Base-by-base conservation (phyloP, 768 basidiomycete species). In the Phylloporus arenicola region DNA sequence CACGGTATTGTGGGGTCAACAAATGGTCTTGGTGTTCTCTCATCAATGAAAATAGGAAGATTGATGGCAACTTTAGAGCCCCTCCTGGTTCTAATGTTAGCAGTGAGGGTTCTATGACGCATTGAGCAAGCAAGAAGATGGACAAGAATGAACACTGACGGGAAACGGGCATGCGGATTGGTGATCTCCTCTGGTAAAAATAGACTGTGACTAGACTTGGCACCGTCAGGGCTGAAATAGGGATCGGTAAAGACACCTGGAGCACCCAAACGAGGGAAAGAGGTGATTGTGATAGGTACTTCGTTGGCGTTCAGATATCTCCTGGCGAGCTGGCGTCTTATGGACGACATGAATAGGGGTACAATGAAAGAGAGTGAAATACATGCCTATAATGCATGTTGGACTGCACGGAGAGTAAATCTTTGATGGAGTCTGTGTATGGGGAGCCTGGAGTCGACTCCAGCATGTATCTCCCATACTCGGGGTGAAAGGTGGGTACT, bases 391-490 rank as follows among this genome's bases (percentile, higher is more conserved):
- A 91, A 40, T 88, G 84, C 96, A 99, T 99, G 69, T 98, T 93
- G 42, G 75, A 71, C 71, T 99, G 95, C 6, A 99, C 94, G 6
- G 85, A 80, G 33, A 98, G 75, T 17, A 98, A 77, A 67, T 95
- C 92, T 22, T 77, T 76, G 35, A 98, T 81, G 14, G 81, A 85
- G 10, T 91, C 92, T 6, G 90, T 87, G 71, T 97, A 98, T 2
- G 96, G 96, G 43, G 85, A 83, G 3, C 96, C 96, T 0, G 96
- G 96, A 1, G 95, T 99, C 3, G 92, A 92, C 67, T 99, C 96
- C 46, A 99, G 78, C 96, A 99, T 99, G 73, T 90, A 98, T 34
- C 94, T 81, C 35, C 96, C 96, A 72, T 97, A 99, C 69, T 99
- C 96, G 16, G 95, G 95, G 64, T 98, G 96, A 63, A 94, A 98